A percentile compares a stretch with the other conserved stretches of the same genome.
Conservation (phyloP, 31 red algal species). For the Odonthalia washingtoniensis region DNA sequence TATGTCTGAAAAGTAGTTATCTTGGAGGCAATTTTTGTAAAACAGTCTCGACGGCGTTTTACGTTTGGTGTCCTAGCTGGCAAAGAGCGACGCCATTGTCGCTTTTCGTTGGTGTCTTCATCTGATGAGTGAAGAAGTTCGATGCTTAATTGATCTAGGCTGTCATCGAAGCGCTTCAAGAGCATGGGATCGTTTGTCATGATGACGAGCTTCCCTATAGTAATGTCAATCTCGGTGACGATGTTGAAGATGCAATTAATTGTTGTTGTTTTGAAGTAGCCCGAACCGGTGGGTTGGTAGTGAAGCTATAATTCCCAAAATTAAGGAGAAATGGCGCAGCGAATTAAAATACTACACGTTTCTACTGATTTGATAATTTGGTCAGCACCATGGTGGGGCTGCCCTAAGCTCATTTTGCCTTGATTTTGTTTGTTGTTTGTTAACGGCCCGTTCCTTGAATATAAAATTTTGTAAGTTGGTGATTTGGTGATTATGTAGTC, state of each 20-base stretch:
- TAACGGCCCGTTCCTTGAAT: no score
- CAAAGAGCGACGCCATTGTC: not conserved
- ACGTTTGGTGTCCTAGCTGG: not conserved
- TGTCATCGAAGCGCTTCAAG: not conserved
- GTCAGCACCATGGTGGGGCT: no score
- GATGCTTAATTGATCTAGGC: not conserved
- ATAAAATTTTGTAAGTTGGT: no score
- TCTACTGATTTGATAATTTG: not conserved
- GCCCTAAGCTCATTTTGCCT: no score
- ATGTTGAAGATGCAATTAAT: not conserved
- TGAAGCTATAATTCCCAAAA: not conserved
- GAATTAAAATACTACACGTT: not conserved
- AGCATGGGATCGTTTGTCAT: no score
- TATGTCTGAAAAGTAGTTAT: not conserved
- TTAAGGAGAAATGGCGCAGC: not conserved
- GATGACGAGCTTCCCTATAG: not conserved
- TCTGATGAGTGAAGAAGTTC: not conserved
- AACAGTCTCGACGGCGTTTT: not conserved
- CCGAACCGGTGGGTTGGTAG: not conserved
- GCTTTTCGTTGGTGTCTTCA: not conserved
- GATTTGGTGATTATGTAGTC: no score
- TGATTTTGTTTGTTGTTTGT: no score
- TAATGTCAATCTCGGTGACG: not conserved
- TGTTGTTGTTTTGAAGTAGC: not conserved
- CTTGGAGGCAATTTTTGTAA: not conserved